phyloP scores from a whole-genome alignment of 192 early-diverging fungal genomes.

The Podila epigama region DNA sequence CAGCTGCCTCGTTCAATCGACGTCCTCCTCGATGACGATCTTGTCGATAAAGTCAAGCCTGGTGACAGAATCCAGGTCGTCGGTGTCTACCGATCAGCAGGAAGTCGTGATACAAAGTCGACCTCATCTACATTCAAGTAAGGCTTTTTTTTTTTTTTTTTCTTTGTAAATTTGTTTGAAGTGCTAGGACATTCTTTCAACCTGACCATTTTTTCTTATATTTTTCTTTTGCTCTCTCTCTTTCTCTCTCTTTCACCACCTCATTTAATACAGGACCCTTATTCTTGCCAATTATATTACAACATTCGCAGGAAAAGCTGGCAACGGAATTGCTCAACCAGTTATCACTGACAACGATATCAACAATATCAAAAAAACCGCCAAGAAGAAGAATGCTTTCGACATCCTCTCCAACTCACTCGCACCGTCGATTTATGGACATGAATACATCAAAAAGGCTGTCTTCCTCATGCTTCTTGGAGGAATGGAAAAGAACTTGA shows the following conservation, averaged over 20 bases:
- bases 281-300: conserved; percentile 88
- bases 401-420: conserved; percentile 86
- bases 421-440: conserved; percentile 90
- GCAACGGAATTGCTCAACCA: conserved; percentile 77
- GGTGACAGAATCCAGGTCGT: conserved; percentile 96
- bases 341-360: conserved; percentile 86
- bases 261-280: conserved; percentile 70
- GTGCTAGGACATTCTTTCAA: too few relatives aligned
- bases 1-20: conserved; percentile 94
- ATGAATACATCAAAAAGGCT: conserved; percentile 95
- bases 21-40: conserved; percentile 93
- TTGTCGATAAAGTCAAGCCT: conserved; percentile 95
- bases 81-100: conserved; percentile 90
- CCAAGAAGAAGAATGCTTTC: conserved; percentile 72
- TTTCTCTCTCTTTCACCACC: not conserved
- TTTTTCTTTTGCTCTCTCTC: not conserved
- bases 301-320: conserved; percentile 71
- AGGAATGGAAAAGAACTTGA: conserved; percentile 93
- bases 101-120: conserved; percentile 76
- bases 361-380: conserved; percentile 82
- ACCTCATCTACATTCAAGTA: conserved; percentile 87
- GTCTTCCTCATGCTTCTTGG: conserved; percentile 89
- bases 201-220: not conserved
- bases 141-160: not conserved
- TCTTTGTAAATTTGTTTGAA: not conserved